Conservation (phyloP, 768 basidiomycete genomes). For the Naganishia kalamii region DNA sequence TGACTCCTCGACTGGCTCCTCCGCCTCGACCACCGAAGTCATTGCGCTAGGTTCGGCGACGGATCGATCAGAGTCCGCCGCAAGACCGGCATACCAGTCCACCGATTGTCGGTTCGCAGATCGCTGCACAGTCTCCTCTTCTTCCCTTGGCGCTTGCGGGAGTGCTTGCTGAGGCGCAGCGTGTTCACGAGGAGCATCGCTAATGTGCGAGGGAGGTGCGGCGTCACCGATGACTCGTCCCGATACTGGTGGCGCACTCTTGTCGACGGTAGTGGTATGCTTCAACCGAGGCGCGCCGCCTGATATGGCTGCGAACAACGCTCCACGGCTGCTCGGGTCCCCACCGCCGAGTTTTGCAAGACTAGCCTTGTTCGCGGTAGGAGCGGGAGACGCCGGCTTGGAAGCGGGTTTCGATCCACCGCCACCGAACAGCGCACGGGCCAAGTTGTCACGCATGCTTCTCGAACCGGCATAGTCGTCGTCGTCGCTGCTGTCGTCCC, state of each 20-base stretch:
- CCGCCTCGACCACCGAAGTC: slow-evolving; percentile 26
- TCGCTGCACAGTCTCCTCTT: slow-evolving; percentile 26
- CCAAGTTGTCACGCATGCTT: slow-evolving; percentile 62
- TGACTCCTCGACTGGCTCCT: slow-evolving; percentile 5
- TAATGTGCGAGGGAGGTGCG: slow-evolving; percentile 66
- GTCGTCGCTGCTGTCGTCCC: slow-evolving; percentile 63
- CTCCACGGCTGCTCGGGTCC: slow-evolving; percentile 49
- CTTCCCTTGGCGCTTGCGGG: slow-evolving; percentile 31
- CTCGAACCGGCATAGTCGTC: slow-evolving; percentile 69
- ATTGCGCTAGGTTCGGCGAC: slow-evolving; percentile 23
- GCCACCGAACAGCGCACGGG: slow-evolving; percentile 69
- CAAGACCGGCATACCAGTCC: slow-evolving; percentile 84
- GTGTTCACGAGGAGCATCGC: slow-evolving; percentile 45
- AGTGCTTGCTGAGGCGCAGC: slow-evolving; percentile 35
- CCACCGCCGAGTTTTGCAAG: slow-evolving; percentile 51
- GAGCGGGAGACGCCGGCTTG: slow-evolving; percentile 42
- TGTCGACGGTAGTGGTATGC: slow-evolving; percentile 75
- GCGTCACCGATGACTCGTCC: slow-evolving; percentile 74
- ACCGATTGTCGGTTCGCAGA: slow-evolving; percentile 66
- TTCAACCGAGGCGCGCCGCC: slow-evolving; percentile 59
- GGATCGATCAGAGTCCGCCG: slow-evolving; percentile 55
- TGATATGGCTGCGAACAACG: slow-evolving; percentile 72
- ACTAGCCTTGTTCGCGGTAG: slow-evolving; percentile 42
- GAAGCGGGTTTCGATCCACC: slow-evolving; percentile 40
- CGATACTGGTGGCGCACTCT: slow-evolving; percentile 61